Percentiles rank a stretch among this genome's conserved stretches.
These are phyloP conservation scores for Amphirosellinia nigrospora DNA, from an alignment of 495 filamentous ascomycete species.

Conservation along the genomic window DNA sequence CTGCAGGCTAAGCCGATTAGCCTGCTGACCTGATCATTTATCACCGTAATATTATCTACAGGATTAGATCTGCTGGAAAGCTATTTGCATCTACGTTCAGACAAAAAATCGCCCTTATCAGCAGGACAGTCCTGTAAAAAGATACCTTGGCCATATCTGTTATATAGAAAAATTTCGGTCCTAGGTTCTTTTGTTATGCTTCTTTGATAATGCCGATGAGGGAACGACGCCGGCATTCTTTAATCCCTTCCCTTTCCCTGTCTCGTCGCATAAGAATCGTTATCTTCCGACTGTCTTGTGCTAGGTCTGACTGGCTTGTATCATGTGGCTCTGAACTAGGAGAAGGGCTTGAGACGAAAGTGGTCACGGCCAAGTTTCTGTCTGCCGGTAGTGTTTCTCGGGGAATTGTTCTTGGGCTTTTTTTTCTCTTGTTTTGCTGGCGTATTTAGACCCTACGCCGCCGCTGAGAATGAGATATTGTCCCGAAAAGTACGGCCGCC, in stretches of 20 bases:
- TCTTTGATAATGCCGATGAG: slow-evolving; percentile 10
- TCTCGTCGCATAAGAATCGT: slow-evolving; percentile 16
- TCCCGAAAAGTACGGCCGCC: not conserved
- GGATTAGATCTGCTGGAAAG: slow-evolving; percentile 11
- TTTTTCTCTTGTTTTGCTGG: slow-evolving; percentile 11
- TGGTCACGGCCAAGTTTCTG: slow-evolving; percentile 5
- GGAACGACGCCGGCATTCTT: slow-evolving; percentile 1
- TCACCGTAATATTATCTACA: slow-evolving; percentile 3
- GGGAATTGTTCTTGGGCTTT: slow-evolving; percentile 9
- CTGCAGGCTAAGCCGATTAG: not conserved
- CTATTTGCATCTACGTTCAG: not conserved
- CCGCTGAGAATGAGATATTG: not conserved
- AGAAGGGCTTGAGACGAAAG: slow-evolving; percentile 2
- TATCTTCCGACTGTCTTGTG: slow-evolving; percentile 10
- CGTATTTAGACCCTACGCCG: not conserved
- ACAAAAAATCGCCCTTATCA: slow-evolving; percentile 1
- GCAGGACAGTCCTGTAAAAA: not conserved
- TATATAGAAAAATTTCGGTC: slow-evolving; percentile 6
- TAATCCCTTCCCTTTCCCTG: not conserved
- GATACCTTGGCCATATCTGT: not conserved
- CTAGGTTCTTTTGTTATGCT: not conserved
- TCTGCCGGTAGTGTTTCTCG: slow-evolving; percentile 4
- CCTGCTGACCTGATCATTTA: not conserved
- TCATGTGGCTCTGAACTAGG: slow-evolving; percentile 6
- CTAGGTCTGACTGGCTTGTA: slow-evolving; percentile 8